Evolutionary conservation across 805 yeast species (phyloP).

Genomic region (Pichia deserticola): DNA sequence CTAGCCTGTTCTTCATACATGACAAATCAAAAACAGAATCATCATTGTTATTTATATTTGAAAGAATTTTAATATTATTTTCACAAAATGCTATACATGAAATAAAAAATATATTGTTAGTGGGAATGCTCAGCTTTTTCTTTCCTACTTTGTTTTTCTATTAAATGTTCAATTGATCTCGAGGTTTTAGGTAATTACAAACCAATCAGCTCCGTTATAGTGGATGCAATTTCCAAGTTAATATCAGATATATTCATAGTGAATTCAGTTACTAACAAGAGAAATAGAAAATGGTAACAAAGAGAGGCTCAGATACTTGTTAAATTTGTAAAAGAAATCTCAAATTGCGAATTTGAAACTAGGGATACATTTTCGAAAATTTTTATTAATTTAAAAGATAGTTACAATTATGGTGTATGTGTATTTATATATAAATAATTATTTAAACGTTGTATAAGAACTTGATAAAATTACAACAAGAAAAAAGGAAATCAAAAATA

Average conservation of each 20-base stretch:
- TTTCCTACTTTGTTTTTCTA: background rate
- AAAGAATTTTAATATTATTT: slow-evolving; percentile 5
- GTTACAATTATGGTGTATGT: no score
- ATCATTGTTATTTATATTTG: slow-evolving; percentile 3
- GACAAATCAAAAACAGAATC: slow-evolving; percentile 14
- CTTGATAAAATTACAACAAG: background rate
- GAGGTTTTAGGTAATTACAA: background rate
- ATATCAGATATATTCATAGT: background rate
- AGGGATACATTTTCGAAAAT: no score
- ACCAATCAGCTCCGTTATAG: slow-evolving; percentile 8
- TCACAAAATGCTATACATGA: slow-evolving; percentile 11
- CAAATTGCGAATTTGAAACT: no score
- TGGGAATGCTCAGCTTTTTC: background rate
- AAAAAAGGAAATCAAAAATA: background rate
- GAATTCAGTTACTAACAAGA: no score
- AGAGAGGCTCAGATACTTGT: no score
- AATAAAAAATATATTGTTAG: no score
- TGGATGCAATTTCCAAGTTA: background rate
- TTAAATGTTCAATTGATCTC: no score
- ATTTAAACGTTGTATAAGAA: no score
- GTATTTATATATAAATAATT: no score
- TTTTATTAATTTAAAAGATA: no score
- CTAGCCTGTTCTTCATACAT: slow-evolving; percentile 12
- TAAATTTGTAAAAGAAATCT: no score
- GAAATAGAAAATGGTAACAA: no score